phyloP scores from a whole-genome alignment of 2,329 filamentous ascomycete species.

The Sporothrix brasiliensis region DNA sequence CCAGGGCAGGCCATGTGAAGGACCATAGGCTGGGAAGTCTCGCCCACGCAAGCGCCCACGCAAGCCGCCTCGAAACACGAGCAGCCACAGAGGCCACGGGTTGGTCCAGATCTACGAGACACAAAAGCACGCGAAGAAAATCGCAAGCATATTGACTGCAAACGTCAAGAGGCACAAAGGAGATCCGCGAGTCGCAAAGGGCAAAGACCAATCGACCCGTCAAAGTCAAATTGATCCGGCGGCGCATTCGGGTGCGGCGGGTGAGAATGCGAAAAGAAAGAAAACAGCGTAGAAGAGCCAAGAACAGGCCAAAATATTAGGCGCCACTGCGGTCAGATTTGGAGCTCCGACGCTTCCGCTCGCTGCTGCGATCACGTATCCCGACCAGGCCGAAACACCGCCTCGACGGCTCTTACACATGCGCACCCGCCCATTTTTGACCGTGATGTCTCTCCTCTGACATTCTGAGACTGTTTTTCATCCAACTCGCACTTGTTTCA shows the following conservation, averaged over 20 bases:
- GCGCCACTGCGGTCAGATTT: neutral
- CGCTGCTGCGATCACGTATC: conserved; percentile 21
- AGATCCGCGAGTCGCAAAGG: neutral
- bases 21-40: neutral
- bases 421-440: neutral
- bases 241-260: too few species aligned
- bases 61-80: neutral
- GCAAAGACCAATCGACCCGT: neutral
- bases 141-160: neutral
- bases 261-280: neutral
- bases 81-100: neutral
- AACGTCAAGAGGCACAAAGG: neutral
- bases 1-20: too few species aligned
- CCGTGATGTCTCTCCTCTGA: neutral
- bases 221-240: neutral
- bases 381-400: conserved; percentile 27
- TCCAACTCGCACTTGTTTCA: neutral
- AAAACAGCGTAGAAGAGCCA: neutral
- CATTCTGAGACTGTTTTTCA: neutral
- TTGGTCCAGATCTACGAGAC: neutral
- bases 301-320: neutral
- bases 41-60: conserved; percentile 2
- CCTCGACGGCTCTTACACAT: neutral
- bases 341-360: conserved; percentile 30
- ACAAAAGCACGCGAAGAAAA: neutral